Percentiles rank a stretch among this genome's conserved stretches.
These are phyloP conservation scores for Nothopassalora personata DNA, from an alignment of 2,329 filamentous ascomycete genomes.

Conservation along the genomic window DNA sequence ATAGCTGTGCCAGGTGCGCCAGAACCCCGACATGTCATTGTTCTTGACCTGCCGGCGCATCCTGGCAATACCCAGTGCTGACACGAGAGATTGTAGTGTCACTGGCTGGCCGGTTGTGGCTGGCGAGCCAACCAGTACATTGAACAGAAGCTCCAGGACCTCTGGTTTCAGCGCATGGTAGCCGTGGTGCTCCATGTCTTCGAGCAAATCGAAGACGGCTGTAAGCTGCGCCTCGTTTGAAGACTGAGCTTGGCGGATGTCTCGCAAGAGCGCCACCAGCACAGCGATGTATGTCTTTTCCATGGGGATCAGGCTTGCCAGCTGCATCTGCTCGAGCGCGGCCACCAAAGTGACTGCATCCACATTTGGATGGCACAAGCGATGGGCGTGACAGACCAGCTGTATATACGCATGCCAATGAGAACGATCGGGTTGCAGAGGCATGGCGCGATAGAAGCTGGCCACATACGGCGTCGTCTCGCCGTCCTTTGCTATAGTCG, in stretches of 20 bases:
- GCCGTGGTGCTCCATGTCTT: constrained; percentile 4
- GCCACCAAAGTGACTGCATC: background rate
- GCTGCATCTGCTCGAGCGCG: background rate
- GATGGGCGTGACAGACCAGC: background rate
- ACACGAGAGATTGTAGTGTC: background rate
- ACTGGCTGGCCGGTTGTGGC: background rate
- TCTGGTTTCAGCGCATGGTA: constrained; percentile 1
- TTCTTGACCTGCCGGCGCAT: background rate
- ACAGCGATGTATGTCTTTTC: background rate
- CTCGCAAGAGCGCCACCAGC: background rate
- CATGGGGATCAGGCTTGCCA: background rate
- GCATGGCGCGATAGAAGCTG: background rate
- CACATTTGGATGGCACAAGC: background rate
- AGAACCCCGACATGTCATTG: background rate
- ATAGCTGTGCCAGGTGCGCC: constrained; percentile 4
- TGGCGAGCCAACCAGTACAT: background rate
- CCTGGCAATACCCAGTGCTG: background rate
- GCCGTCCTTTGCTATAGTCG: background rate
- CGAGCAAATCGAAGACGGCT: background rate
- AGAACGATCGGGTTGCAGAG: background rate
- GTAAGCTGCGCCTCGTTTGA: background rate
- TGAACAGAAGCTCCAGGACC: background rate
- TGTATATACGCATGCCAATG: background rate
- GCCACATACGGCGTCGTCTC: background rate
- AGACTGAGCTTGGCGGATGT: background rate